phyloP scores from a whole-genome alignment of 73 alveolate species.

The Loxodes magnus region DNA sequence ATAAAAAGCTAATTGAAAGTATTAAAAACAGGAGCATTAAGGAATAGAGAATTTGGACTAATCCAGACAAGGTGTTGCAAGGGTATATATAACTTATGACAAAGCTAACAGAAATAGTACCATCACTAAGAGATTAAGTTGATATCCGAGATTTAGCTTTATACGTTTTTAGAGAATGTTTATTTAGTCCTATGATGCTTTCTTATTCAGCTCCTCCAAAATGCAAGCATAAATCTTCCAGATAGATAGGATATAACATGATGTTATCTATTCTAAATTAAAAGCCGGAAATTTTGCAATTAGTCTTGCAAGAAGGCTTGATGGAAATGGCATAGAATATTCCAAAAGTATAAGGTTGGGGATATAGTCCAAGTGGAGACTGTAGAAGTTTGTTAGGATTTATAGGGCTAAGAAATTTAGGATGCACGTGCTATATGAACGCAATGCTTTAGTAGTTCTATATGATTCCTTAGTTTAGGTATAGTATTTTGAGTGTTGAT shows the following conservation, averaged over 20 bases:
- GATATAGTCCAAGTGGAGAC: conserved; percentile 64
- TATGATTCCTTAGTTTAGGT: conserved; percentile 87
- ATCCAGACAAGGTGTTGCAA: conserved; percentile 6
- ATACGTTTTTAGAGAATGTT: background rate
- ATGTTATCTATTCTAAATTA: conserved; percentile 8
- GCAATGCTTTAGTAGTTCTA: conserved; percentile 91
- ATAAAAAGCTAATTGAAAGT: conserved; percentile 11
- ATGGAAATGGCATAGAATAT: background rate
- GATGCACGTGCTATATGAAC: conserved; percentile 93
- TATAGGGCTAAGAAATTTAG: conserved; percentile 76
- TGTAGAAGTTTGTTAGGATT: conserved; percentile 27
- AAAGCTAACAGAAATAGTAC: conserved; percentile 17
- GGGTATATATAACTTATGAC: conserved; percentile 3
- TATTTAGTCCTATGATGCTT: background rate
- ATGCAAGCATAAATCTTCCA: conserved; percentile 32
- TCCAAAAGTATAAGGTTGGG: conserved; percentile 40
- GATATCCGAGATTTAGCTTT: background rate
- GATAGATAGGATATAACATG: conserved; percentile 53
- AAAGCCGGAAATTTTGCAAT: background rate
- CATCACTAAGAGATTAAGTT: background rate
- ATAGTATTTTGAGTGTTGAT: conserved; percentile 75
- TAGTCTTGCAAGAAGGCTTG: background rate
- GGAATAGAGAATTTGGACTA: background rate
- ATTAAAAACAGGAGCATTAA: background rate
- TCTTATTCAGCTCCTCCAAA: conserved; percentile 22